Base-by-base conservation (phyloP, 192 early-diverging fungal genomes). In the Pilaira anomala region DNA sequence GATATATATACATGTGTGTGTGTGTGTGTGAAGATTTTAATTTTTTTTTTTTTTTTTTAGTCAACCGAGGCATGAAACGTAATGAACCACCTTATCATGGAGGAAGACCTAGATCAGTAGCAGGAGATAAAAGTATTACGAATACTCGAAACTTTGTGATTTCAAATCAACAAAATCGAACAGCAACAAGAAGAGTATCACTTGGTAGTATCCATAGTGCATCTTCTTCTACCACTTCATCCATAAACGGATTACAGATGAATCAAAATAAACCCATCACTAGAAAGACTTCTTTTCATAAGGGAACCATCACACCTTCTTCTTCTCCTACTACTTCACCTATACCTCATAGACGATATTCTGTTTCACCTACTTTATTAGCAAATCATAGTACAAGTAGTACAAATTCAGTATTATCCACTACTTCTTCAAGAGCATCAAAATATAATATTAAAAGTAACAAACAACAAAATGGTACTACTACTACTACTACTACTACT, bases 371-470 rank as follows among this genome's bases (percentile, higher is more conserved):
- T 2, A 45, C 65, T 21, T 45, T 39, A 3, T 6, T 58, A 19
- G 21, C 55, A 2, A 49, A 36, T 4, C n/a, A 48, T 25, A 40
- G 19, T 58, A 39, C 65, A 25, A 54, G 46, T 2, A 22, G 52
- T 33, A 46, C 12, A 1, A 46, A 16, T 4, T 36, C 33, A 1
- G 30, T 19, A 3, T 7, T 42, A 13, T 29, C 41, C 5, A 36
- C n/a, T 16, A 40, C 63, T 16, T 22, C 56, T 8, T 22, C 36
- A 3, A 58, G 56, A 58, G 21, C 39, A 24, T 58, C 56, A 21
- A 58, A 58, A 40, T 42, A 58, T 42, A 58, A 40, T 14, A 58
- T 33, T 16, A 55, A 55, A 55, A 30, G n/a, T 18, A 29, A 9
- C 11, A 55, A 30, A 28, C n/a, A 6, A 16, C 7, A 7, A 16